Conservation (phyloP, 192 early-diverging fungal genomes). For the Neocallimastix lanati region DNA sequence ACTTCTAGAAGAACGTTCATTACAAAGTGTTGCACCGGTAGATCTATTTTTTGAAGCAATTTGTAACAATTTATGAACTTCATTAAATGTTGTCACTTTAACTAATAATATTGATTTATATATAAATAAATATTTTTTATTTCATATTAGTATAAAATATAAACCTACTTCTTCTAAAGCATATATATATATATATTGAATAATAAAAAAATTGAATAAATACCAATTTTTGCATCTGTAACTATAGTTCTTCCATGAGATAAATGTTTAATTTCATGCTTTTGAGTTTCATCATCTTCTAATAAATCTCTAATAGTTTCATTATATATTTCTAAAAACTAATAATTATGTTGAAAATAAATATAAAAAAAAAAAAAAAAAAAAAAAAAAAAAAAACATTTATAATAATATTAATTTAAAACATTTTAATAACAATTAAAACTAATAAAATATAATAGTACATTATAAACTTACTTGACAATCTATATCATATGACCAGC, state of each 20-base stretch:
- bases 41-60: conserved; percentile 69
- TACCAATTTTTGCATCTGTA: conserved; percentile 50
- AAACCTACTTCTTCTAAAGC: no score
- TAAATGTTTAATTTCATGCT: conserved; percentile 74
- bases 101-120: not conserved
- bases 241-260: conserved; percentile 55
- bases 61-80: conserved; percentile 50
- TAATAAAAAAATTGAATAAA: no score
- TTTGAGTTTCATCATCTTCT: conserved; percentile 20
- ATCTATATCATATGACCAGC: conserved; percentile 52
- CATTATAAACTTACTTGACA: not conserved
- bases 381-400: no score
- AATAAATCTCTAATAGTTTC: conserved; percentile 77
- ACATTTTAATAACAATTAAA: no score
- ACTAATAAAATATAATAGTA: no score
- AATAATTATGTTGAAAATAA: conserved; percentile 39
- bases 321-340: conserved; percentile 94
- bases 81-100: conserved; percentile 19
- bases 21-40: conserved; percentile 78
- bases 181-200: no score
- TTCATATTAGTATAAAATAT: no score
- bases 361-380: no score
- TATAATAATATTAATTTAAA: no score
- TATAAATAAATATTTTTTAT: no score
- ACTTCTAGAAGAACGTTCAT: conserved; percentile 81